Evolutionary conservation across 1,284 basidiomycete genomes (phyloP), one percentile per base, ranked within the genome.

Genomic region (Ustanciosporium gigantosporum): DNA sequence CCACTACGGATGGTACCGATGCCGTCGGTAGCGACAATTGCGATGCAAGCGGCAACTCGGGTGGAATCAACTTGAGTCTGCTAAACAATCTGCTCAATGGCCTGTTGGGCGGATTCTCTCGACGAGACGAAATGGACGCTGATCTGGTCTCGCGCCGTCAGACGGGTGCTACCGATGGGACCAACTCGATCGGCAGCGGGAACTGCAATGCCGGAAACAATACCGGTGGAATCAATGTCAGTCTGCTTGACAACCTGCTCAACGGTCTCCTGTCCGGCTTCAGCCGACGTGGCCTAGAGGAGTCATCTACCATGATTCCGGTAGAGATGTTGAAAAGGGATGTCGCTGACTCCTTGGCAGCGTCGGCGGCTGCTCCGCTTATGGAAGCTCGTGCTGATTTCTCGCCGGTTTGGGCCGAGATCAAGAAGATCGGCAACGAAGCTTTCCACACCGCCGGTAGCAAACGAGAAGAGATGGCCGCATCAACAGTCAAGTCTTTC

Each of bases 81-180:
- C 51, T 68, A 32, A 66, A 66, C 58, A 61, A 66, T 46, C 29
- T 68, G 20, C 53, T 68, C 39, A 65, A 65, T 25, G 62, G 62
- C n/a, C 42, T 68, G 40, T 46, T 68, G 23, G 41, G 56, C 40
- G 60, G 60, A 5, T 44, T 58, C 9, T 21, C 35, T 13, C 39
- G 51, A 8, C 41, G 55, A 17, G 45, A 51, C 31, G 57, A 41
- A 13, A 41, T 48, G 16, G 53, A 57, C 19, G 37, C 34, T 9
- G 7, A 14, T 11, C 9, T 22, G 7, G 20, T 8, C 17, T 22
- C 6, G 9, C 17, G 20, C 17, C 20, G 8, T 22, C 11, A 11
- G 9, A 13, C 36, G 7, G 17, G 15, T 14, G 36, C 36, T 22
- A 13, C 36, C 19, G 59, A 39, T 24, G 48, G 16, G 23, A 24